Base-by-base conservation (phyloP, 805 yeast species). In the Myxozyma sirexii region DNA sequence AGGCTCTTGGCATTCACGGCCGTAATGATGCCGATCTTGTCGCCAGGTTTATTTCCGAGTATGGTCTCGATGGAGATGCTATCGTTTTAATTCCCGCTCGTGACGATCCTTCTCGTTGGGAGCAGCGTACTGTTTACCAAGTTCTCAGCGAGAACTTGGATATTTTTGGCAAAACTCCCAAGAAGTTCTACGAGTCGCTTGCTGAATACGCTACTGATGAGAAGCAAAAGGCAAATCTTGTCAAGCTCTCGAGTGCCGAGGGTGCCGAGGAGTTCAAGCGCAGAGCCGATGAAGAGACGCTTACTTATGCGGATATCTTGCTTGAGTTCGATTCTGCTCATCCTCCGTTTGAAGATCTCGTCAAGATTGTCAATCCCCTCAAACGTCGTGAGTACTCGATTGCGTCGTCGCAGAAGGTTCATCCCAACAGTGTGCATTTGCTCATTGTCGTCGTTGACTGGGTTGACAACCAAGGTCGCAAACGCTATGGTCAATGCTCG, bases 341-440 rank as follows among this genome's bases (percentile, higher is more conserved):
- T 74, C 97, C 97, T 26, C 69, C 84, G 3, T 77, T 87, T 58
- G 80, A 79, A 57, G 90, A 88, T 24, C 80, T 93, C 68, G 83
- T 87, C 37, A 81, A 81, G 68, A 75, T 93, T 59, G 82, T 93
- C 65, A 84, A 96, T 23, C 92, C 96, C 17, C 81, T 92, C 72
- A 93, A 93, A 80, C 87, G 98, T 80, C 88, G 98, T 80, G 98
- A 93, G 76, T 93, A 93, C 75, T 93, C 97, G 13, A 93, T 93
- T 75, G 97, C 98, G 2, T 92, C 97, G 0, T 92, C 97, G 29
- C 98, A 93, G 76, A 89, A 83, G 74, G 79, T 89, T 70, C 97
- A 93, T 76, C 90, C 93, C 56, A 89, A 88, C 72, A 93, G 91
- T 39, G 90, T 93, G 39, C 97, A 93, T 71, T 78, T 93, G 71